Percentiles rank a stretch among this genome's conserved stretches.
Conservation (phyloP, 2,329 filamentous ascomycete genomes). For the Blumeria graminis region DNA sequence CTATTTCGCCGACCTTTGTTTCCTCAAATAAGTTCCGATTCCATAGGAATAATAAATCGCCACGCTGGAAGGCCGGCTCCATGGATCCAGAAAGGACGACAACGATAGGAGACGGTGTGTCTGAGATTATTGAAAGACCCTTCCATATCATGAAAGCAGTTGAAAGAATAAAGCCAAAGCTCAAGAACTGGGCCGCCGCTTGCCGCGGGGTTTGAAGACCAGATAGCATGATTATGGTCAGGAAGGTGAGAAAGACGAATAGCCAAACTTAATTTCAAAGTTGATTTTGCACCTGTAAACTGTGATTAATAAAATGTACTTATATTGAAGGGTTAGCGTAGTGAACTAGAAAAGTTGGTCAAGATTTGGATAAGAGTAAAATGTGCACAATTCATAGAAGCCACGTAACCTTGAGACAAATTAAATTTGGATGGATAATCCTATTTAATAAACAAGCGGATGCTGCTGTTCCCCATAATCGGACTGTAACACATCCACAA, state of each 20-base stretch:
- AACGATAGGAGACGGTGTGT: conserved; percentile 33
- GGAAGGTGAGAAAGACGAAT: not conserved
- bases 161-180: conserved; percentile 48
- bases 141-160: conserved; percentile 59
- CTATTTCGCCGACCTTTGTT: conserved; percentile 46
- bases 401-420: no score
- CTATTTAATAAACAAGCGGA: no score
- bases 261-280: no score
- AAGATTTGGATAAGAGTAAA: no score
- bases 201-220: conserved; percentile 37
- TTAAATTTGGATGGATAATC: no score
- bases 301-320: no score
- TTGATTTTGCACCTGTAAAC: no score
- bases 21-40: conserved; percentile 27
- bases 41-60: conserved; percentile 34
- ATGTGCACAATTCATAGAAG: no score
- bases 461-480: no score
- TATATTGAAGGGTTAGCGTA: no score
- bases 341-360: no score
- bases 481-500: no score
- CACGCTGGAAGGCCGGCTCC: conserved; percentile 36
- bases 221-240: conserved; percentile 23
- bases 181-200: conserved; percentile 40
- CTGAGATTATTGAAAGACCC: conserved; percentile 38
- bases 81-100: conserved; percentile 35